Evolutionary conservation across 257 asterid genomes (phyloP).

Genomic region (Solanum paucissectum): DNA sequence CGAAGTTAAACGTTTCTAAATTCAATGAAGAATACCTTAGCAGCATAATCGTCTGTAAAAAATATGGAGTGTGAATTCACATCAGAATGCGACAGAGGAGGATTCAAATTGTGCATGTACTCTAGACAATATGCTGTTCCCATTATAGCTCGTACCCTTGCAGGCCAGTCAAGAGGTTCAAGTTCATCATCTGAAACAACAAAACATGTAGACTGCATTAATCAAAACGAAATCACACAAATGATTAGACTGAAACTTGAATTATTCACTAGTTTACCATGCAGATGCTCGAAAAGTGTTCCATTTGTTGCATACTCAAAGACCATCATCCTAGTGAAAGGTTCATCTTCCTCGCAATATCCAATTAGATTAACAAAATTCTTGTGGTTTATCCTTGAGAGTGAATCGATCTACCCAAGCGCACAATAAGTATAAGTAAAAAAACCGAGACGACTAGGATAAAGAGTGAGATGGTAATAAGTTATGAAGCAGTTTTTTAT

Average conservation of each 20-base stretch:
- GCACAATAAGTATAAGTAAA: background rate
- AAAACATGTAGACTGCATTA: background rate
- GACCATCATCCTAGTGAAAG: conserved; percentile 86
- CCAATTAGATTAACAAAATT: conserved; percentile 74
- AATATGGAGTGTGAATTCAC: conserved; percentile 1
- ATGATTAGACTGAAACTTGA: background rate
- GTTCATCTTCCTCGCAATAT: conserved; percentile 60
- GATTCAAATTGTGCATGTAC: conserved; percentile 8
- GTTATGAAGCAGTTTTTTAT: background rate
- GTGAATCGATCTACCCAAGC: conserved; percentile 25
- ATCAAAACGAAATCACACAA: background rate
- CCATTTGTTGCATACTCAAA: conserved; percentile 92
- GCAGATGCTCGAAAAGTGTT: conserved; percentile 80
- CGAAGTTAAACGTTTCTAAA: background rate
- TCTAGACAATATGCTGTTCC: conserved; percentile 13
- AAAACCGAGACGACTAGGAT: background rate
- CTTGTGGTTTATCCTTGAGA: conserved; percentile 65
- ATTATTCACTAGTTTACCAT: conserved; percentile 33
- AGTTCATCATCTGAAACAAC: conserved; percentile 1
- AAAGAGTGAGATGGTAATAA: background rate
- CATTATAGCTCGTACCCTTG: conserved; percentile 6
- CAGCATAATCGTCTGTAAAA: conserved; percentile 10
- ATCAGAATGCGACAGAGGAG: background rate
- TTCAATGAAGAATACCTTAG: conserved; percentile 2
- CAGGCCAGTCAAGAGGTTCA: conserved; percentile 11